Conservation (phyloP, 192 early-diverging fungal species). For the Backusella australiensis region DNA sequence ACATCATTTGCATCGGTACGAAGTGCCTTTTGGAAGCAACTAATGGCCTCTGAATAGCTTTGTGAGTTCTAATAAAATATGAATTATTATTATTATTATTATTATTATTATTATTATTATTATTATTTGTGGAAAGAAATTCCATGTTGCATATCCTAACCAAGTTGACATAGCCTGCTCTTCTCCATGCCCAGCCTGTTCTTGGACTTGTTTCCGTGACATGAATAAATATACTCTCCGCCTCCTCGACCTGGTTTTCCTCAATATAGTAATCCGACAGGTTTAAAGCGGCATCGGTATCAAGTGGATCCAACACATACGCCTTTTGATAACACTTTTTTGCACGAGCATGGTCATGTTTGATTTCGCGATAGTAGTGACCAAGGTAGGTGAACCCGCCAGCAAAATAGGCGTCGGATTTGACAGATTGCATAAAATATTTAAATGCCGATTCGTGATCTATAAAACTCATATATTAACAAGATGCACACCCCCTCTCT, state of each 20-base stretch:
- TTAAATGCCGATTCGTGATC: constrained; percentile 65
- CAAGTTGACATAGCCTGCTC: constrained; percentile 73
- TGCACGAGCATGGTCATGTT: constrained; percentile 66
- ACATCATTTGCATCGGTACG: constrained; percentile 65
- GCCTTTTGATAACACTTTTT: constrained; percentile 83
- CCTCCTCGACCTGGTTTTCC: constrained; percentile 42
- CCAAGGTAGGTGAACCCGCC: constrained; percentile 80
- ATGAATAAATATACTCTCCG: constrained; percentile 47
- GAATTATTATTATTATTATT: too few relatives aligned
- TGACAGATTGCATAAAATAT: constrained; percentile 70
- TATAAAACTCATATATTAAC: constrained; percentile 30
- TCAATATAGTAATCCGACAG: constrained; percentile 64
- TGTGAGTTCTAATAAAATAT: constrained; percentile 28
- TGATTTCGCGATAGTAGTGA: constrained; percentile 71
- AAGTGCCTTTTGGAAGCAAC: constrained; percentile 79
- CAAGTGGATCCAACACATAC: constrained; percentile 61
- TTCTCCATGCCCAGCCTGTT: constrained; percentile 76
- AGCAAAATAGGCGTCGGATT: constrained; percentile 59
- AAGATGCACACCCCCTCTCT: not conserved
- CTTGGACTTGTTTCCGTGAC: constrained; percentile 41
- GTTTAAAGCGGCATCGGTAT: constrained; percentile 63
- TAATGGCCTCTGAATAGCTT: constrained; percentile 55
- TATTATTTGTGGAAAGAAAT: too few relatives aligned
- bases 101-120: too few relatives aligned
- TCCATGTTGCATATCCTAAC: constrained; percentile 14